Conservation (phyloP, 2,329 filamentous ascomycete species). For the Colletotrichum phormii region DNA sequence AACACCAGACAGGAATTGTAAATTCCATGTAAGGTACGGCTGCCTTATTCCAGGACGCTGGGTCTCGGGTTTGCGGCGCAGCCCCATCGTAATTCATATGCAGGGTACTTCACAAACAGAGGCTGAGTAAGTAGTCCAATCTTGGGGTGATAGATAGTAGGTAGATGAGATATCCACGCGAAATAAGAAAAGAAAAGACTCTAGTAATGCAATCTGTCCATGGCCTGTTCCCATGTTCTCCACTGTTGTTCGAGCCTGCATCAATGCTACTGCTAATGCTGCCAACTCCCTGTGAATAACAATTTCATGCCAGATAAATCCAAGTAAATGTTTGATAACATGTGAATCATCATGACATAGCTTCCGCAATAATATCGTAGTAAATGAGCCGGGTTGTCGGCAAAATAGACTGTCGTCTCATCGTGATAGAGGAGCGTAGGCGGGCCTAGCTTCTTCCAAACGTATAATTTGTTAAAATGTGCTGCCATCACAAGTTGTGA, state of each 20-base stretch:
- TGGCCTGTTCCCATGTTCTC: conserved; percentile 15
- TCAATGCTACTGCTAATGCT: background rate
- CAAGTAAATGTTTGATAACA: background rate
- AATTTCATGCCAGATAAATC: background rate
- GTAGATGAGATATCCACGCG: background rate
- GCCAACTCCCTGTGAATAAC: background rate
- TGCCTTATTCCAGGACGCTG: background rate
- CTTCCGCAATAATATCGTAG: background rate
- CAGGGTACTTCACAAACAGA: background rate
- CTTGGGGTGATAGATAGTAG: background rate
- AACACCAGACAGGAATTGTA: background rate
- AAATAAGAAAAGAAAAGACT: conserved; percentile 9
- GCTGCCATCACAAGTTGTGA: background rate
- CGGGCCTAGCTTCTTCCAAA: background rate
- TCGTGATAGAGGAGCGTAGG: background rate
- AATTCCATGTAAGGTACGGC: conserved; percentile 13
- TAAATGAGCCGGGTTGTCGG: background rate
- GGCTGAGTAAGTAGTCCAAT: background rate
- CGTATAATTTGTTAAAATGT: conserved; percentile 12
- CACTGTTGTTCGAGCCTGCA: background rate
- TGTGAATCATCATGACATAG: background rate
- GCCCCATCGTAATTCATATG: background rate
- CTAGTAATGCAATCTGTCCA: conserved; percentile 2
- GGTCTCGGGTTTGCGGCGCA: background rate
- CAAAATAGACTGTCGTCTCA: conserved; percentile 9